Base-by-base conservation (phyloP, 78 protist species). In the Dictyostelium citrinum region DNA sequence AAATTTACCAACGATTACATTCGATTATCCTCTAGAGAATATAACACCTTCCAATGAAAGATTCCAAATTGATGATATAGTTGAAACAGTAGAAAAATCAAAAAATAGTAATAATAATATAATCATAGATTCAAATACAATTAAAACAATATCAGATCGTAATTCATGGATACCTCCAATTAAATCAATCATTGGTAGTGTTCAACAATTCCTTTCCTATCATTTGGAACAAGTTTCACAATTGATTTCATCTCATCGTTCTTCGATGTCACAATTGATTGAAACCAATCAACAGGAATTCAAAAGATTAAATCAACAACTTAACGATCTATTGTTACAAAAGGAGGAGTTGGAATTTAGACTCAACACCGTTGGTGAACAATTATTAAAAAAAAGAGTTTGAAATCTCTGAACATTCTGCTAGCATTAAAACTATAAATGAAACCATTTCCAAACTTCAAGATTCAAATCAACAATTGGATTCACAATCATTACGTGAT, bases 21-120 rank as follows among this genome's bases (percentile, higher is more conserved):
- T 88, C 49, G 85, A 88, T n/a, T 88, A 88, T 68, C 93, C 93
- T 37, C 29, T 88, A 3, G 93, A 88, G n/a, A 88, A 88, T 88
- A 49, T 88, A 29, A 88, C 93, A 68, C 93, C 93, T 12, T 78
- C 85, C 35, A 88, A 67, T 49, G 93, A 88, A 33, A 61, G 93
- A 49, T 60, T 88, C 16, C 64, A 46, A 45, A 67, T 78, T 31
- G 93, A 88, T n/a, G 41, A 43, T 33, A 29, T 88, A 1, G 12
- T 67, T 20, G 33, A 27, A n/a, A 27, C 45, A 1, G 35, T 71
- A 17, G 45, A 71, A 37, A 75, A 75, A 5, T 37, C 27, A 33
- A 14, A 17, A 0, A 20, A 8, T 2, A 55, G 1, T 7, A 51
- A 14, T 17, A 51, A 14, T 17, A 51, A 16, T 20, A 7, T 24